These are phyloP conservation scores for Fremontodendron californicum DNA, from an alignment of 345 rosid species.

Conservation along the genomic window DNA sequence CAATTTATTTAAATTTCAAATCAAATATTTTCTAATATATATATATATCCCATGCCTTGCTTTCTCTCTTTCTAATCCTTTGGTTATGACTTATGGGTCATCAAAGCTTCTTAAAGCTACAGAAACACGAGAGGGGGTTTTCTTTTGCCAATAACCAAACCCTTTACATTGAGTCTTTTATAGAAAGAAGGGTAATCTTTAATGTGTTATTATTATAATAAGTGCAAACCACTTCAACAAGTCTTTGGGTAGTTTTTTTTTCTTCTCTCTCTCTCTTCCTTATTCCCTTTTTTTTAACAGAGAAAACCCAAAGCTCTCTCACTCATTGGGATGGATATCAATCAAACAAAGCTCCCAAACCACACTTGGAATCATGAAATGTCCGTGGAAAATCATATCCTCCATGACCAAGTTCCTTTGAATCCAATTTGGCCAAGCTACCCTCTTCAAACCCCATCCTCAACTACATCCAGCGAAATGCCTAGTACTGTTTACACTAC, in stretches of 20 bases:
- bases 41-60: background rate
- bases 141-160: constrained; percentile 39
- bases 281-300: background rate
- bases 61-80: background rate
- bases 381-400: constrained; percentile 42
- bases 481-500: constrained; percentile 12
- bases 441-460: constrained; percentile 34
- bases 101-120: constrained; percentile 12
- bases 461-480: constrained; percentile 16
- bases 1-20: too few species aligned
- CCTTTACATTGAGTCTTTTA: constrained; percentile 30
- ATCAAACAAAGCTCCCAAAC: constrained; percentile 44
- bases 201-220: constrained; percentile 4
- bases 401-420: constrained; percentile 32
- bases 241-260: background rate
- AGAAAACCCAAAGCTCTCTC: background rate
- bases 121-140: constrained; percentile 23
- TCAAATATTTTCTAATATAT: too few species aligned
- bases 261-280: constrained; percentile 9
- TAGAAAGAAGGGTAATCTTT: constrained; percentile 10
- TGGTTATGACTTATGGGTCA: background rate
- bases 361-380: constrained; percentile 43
- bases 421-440: constrained; percentile 29
- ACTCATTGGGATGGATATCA: constrained; percentile 46
- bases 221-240: constrained; percentile 12